These are phyloP conservation scores for Rhizophagus clarus DNA, from an alignment of 192 early-diverging fungal species.

Conservation along the genomic window DNA sequence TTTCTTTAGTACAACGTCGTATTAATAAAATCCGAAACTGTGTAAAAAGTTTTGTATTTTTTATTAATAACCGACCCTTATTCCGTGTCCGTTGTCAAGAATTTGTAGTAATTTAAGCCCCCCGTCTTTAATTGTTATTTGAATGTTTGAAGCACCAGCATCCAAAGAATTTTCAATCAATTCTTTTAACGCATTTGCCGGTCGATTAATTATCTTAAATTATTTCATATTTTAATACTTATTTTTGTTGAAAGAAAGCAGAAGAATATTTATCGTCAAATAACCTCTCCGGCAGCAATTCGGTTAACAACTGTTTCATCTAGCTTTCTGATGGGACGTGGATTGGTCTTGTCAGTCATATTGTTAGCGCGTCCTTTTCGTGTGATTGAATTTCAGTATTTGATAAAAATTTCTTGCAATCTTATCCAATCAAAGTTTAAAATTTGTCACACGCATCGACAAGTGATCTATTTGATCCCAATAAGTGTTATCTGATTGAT, in stretches of 20 bases:
- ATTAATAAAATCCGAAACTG: neutral
- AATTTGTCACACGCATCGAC: too few species aligned
- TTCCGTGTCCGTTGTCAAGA: conserved; percentile 94
- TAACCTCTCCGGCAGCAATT: conserved; percentile 95
- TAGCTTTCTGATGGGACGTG: conserved; percentile 71
- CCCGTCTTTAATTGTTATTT: conserved; percentile 84
- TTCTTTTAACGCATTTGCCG: conserved; percentile 96
- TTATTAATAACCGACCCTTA: conserved; percentile 51
- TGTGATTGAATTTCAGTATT: neutral
- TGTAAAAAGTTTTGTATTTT: conserved; percentile 15
- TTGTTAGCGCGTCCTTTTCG: neutral
- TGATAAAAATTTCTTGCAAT: too few species aligned
- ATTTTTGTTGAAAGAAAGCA: neutral
- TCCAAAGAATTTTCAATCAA: conserved; percentile 96
- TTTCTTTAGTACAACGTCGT: conserved; percentile 40
- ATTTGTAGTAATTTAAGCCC: conserved; percentile 94
- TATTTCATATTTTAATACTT: neutral
- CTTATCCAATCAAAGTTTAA: neutral
- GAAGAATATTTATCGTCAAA: neutral
- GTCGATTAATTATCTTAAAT: conserved; percentile 87
- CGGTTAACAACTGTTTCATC: conserved; percentile 89
- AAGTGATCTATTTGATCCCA: too few species aligned
- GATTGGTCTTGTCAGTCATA: conserved; percentile 9
- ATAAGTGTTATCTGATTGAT: too few species aligned
- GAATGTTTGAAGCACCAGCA: conserved; percentile 85